Evolutionary conservation across 306 rosid species (phyloP).

Genomic region (Carpinus viminea): DNA sequence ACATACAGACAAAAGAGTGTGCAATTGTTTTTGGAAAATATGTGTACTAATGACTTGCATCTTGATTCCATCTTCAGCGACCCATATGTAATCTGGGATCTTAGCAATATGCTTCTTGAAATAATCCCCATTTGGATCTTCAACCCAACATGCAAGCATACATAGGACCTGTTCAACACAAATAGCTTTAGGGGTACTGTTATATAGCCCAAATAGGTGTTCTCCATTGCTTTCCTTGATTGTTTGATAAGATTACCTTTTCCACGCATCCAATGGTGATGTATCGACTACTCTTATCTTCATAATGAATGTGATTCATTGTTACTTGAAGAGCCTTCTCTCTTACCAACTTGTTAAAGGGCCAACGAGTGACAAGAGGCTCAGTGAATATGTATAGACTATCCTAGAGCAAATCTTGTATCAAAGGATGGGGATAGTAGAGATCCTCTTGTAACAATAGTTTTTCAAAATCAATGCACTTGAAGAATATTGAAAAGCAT

Average conservation of each 20-base stretch:
- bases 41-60: conserved; percentile 45
- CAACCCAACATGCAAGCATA: conserved; percentile 81
- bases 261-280: conserved; percentile 64
- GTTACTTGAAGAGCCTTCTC: conserved; percentile 60
- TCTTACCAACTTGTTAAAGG: conserved; percentile 55
- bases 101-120: conserved; percentile 72
- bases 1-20: neutral
- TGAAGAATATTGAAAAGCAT: neutral
- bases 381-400: conserved; percentile 51
- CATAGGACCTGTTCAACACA: conserved; percentile 43
- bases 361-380: conserved; percentile 77
- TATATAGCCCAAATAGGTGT: neutral
- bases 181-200: neutral
- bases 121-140: conserved; percentile 70
- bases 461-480: neutral
- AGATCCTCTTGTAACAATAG: conserved; percentile 51
- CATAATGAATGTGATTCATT: conserved; percentile 78
- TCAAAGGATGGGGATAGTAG: conserved; percentile 58
- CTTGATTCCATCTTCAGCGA: conserved; percentile 77
- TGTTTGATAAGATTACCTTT: conserved; percentile 37
- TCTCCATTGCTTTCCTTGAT: neutral
- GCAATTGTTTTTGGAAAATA: neutral
- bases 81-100: conserved; percentile 66
- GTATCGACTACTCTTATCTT: conserved; percentile 67
- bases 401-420: conserved; percentile 74